Conservation (phyloP, 352 stramenopile species). For the Phytophthora pisi region DNA sequence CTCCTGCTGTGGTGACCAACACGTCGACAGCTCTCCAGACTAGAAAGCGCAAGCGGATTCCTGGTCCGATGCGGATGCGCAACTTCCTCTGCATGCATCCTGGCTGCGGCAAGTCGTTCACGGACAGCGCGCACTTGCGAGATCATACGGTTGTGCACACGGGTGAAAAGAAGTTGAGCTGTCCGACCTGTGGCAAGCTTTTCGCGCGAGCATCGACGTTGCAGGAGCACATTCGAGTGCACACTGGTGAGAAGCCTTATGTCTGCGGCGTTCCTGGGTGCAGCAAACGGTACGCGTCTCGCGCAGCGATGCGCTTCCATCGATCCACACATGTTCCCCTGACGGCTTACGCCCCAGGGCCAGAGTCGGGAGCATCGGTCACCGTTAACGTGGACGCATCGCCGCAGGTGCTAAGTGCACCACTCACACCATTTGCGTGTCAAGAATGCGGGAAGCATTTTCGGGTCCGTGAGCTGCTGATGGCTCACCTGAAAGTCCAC, state of each 20-base stretch:
- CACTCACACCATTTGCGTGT: conserved; percentile 21
- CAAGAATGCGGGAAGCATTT: conserved; percentile 40
- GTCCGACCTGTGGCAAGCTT: conserved; percentile 47
- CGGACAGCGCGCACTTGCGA: conserved; percentile 68
- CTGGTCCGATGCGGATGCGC: conserved; percentile 54
- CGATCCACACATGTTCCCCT: conserved; percentile 38
- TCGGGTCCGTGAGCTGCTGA: conserved; percentile 35
- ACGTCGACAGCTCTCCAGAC: not conserved
- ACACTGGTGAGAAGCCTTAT: conserved; percentile 79
- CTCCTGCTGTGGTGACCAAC: conserved; percentile 6
- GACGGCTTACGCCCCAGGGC: conserved; percentile 5
- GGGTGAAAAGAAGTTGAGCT: conserved; percentile 67
- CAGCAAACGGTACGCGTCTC: conserved; percentile 70
- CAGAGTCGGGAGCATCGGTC: not conserved
- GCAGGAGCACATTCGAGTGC: conserved; percentile 69
- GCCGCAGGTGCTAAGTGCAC: conserved; percentile 1
- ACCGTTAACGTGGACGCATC: not conserved
- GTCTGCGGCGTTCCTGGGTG: conserved; percentile 55
- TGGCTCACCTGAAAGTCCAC: conserved; percentile 36
- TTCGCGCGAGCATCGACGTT: conserved; percentile 65
- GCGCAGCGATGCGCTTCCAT: conserved; percentile 68
- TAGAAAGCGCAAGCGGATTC: conserved; percentile 51
- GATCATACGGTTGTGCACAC: conserved; percentile 81
- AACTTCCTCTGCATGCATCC: conserved; percentile 77
- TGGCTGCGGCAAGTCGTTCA: conserved; percentile 72